Percentiles rank a stretch among this genome's conserved stretches.
Conservation (phyloP, 106 monocot genomes). For the Apostasia ramifera region DNA sequence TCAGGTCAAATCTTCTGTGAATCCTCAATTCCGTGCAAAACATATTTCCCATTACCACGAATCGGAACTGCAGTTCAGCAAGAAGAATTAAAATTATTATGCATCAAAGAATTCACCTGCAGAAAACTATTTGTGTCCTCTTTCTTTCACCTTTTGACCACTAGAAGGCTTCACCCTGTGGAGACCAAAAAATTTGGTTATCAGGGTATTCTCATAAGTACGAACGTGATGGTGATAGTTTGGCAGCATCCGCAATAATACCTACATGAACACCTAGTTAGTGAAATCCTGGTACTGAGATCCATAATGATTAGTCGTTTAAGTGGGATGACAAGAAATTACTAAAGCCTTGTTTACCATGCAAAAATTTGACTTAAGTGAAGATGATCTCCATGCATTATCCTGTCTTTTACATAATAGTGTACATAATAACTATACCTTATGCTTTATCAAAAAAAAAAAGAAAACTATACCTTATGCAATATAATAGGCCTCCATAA, state of each 20-base stretch:
- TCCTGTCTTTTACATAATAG: too few relatives aligned
- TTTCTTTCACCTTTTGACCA: slow-evolving; percentile 81
- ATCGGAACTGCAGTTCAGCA: slow-evolving; percentile 76
- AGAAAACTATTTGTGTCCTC: slow-evolving; percentile 2
- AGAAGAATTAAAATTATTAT: neutral
- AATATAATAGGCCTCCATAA: too few relatives aligned
- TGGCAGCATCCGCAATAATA: slow-evolving; percentile 84
- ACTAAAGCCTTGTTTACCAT: too few relatives aligned
- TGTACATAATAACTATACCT: too few relatives aligned
- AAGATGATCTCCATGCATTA: too few relatives aligned
- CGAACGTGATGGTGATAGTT: slow-evolving; percentile 84
- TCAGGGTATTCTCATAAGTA: slow-evolving; percentile 87
- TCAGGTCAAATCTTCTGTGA: slow-evolving; percentile 91
- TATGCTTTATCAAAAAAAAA: too few relatives aligned
- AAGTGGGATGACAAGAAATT: too few relatives aligned
- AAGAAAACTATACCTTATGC: too few relatives aligned
- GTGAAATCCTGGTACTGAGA: neutral
- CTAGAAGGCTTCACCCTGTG: slow-evolving; percentile 96
- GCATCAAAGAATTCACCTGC: neutral
- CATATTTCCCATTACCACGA: slow-evolving; percentile 99
- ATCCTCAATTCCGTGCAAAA: slow-evolving; percentile 98
- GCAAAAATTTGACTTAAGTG: too few relatives aligned
- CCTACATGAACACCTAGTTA: slow-evolving; percentile 31
- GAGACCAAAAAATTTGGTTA: slow-evolving; percentile 98
- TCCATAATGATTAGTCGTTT: too few relatives aligned